phyloP scores from a whole-genome alignment of 2,329 filamentous ascomycete genomes.

The Fusarium lateritium region DNA sequence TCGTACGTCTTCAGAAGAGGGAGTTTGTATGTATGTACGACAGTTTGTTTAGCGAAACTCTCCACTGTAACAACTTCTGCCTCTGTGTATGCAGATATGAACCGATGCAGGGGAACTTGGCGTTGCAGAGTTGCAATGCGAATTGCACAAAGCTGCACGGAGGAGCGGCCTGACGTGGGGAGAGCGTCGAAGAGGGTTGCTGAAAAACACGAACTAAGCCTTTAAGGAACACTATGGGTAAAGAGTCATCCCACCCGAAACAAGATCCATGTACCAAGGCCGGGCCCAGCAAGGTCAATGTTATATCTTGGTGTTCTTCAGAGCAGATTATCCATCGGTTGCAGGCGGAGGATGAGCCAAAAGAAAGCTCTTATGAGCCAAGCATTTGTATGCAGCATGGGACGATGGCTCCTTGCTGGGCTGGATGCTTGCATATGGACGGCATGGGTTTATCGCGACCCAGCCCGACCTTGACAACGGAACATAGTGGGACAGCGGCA shows the following conservation, averaged over 20 bases:
- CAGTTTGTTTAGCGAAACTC: constrained; percentile 2
- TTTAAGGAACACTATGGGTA: neutral
- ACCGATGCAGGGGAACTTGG: constrained; percentile 35
- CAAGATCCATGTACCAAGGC: constrained; percentile 8
- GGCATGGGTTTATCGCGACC: constrained; percentile 19
- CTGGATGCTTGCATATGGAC: constrained; percentile 10
- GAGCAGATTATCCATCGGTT: neutral
- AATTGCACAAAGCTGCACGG: constrained; percentile 23
- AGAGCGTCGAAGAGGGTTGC: constrained; percentile 10
- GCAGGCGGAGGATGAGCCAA: neutral
- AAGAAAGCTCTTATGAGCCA: constrained; percentile 13
- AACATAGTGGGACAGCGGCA: constrained; percentile 30
- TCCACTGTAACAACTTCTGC: constrained; percentile 5
- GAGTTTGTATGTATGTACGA: neutral
- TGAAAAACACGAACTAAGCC: constrained; percentile 4
- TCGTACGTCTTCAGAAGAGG: constrained; percentile 12
- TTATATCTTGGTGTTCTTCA: neutral
- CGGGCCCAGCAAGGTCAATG: constrained; percentile 2
- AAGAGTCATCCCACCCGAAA: constrained; percentile 24
- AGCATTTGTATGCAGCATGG: constrained; percentile 10
- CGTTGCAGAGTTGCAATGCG: constrained; percentile 24
- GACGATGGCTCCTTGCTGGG: constrained; percentile 18
- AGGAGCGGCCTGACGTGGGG: constrained; percentile 20
- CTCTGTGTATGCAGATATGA: constrained; percentile 20
- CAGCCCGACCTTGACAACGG: constrained; percentile 13